Conservation (phyloP, 1,139 yeast species). For the Meyerozyma sp. region DNA sequence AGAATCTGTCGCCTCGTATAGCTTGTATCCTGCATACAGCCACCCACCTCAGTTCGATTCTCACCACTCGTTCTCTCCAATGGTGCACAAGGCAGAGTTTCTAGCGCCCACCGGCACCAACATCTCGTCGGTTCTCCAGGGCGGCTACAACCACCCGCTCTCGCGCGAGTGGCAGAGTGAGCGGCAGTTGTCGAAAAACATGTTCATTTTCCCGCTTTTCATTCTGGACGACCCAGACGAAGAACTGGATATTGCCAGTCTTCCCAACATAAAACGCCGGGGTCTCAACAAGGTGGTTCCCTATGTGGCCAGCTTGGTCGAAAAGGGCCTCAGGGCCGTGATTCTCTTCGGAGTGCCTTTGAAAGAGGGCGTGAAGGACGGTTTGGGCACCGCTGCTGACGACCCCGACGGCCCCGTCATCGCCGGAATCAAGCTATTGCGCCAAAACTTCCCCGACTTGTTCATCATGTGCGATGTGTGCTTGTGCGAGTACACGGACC, state of each 20-base stretch:
- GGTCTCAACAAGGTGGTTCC: slow-evolving; percentile 79
- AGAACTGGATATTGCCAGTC: slow-evolving; percentile 63
- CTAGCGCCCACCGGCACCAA: slow-evolving; percentile 52
- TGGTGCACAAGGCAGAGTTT: slow-evolving; percentile 66
- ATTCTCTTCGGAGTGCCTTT: slow-evolving; percentile 90
- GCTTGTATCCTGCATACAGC: too few species aligned
- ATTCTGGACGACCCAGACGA: slow-evolving; percentile 80
- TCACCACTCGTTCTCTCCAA: slow-evolving; percentile 7
- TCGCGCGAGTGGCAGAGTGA: slow-evolving; percentile 89
- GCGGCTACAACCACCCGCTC: slow-evolving; percentile 91
- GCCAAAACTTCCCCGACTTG: slow-evolving; percentile 66
- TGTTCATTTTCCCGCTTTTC: slow-evolving; percentile 92
- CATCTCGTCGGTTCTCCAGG: slow-evolving; percentile 78
- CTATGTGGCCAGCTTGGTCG: slow-evolving; percentile 62
- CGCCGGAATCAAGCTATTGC: slow-evolving; percentile 61
- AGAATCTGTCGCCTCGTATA: too few species aligned
- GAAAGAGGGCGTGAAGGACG: slow-evolving; percentile 69
- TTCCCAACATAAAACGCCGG: slow-evolving; percentile 84
- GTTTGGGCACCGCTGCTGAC: slow-evolving; percentile 85
- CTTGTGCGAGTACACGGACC: slow-evolving; percentile 91
- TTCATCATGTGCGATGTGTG: slow-evolving; percentile 94
- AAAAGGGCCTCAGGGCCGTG: slow-evolving; percentile 80
- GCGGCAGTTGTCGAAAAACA: slow-evolving; percentile 73
- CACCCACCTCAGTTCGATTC: neutral
- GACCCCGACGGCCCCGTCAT: slow-evolving; percentile 97